Base-by-base conservation (phyloP, 2,329 filamentous ascomycete genomes). In the Pseudogymnoascus destructans region DNA sequence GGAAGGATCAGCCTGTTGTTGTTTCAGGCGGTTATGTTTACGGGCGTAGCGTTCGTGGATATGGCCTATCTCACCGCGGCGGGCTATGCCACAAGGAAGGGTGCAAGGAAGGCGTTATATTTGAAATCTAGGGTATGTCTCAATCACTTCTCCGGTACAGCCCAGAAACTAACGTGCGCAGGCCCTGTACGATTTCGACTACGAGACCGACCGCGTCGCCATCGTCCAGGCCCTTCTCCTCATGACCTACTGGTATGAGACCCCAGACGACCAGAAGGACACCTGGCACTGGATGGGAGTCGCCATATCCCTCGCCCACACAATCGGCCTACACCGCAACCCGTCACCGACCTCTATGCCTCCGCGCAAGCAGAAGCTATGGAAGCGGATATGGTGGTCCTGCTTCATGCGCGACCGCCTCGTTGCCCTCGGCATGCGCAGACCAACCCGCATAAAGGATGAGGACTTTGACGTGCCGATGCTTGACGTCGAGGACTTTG, bases 281-380 rank as follows among this genome's bases (percentile, higher is more conserved):
- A 96, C 91, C 49, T 96, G 92, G 88, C 91, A 96, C 69, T 96
- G 91, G 92, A 95, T 96, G 88, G 92, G 92, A 15, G 89, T 96
- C 35, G 92, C 91, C 40, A 88, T 95, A 60, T 95, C 91, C 10
- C 76, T 96, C 52, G 91, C 90, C 57, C 89, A 95, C 70, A 95
- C 91, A 10, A 95, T 96, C 63, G 91, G 92, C 5, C 78, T 96
- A 15, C 90, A 97, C 71, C 86, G 91, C 62, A 88, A 95, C 66
- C 89, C 90, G 1, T 80, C 80, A 27, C 86, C 84, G 59, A 89
- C 87, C 7, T 84, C 81, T 64, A 89, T 95, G 80, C 79, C 86
- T 36, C 72, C 74, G 2, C 78, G 81, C 57, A 86, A 87, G 66
- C 87, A 90, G 68, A 88, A 84, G 66, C 75, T 96, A 56, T 95